Conservation (phyloP, 257 asterid genomes). For the Echium plantagineum region DNA sequence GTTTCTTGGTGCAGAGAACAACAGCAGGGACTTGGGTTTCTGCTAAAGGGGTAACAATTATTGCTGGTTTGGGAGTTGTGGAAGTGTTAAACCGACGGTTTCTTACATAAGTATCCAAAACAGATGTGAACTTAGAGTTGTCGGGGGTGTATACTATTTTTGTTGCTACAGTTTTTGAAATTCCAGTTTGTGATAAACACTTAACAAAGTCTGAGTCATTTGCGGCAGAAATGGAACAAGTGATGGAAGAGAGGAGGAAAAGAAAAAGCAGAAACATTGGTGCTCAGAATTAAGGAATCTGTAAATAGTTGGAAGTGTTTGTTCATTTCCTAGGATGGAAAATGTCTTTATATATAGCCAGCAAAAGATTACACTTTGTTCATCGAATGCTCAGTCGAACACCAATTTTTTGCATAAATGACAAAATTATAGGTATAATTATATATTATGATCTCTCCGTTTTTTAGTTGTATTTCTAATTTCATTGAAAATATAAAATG, state of each 20-base stretch:
- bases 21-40: conserved; percentile 16
- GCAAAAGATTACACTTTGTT: no score
- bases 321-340: no score
- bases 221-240: conserved; percentile 7
- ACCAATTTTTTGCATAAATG: no score
- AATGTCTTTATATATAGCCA: no score
- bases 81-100: conserved; percentile 12
- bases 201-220: conserved; percentile 11
- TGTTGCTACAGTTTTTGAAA: conserved; percentile 9
- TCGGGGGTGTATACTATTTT: conserved; percentile 15
- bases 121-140: conserved; percentile 11
- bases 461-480: no score
- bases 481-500: no score
- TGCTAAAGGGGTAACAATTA: conserved; percentile 23
- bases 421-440: no score
- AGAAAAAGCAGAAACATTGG: conserved; percentile 6
- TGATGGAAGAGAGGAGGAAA: background rate
- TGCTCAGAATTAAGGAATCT: background rate
- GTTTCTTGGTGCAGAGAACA: conserved; percentile 18
- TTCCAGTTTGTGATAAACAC: conserved; percentile 15
- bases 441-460: no score
- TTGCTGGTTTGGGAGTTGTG: conserved; percentile 20
- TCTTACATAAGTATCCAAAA: conserved; percentile 20
- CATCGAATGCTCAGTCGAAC: no score
- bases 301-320: background rate